Conservation (phyloP, 257 asterid genomes). For the Scutellaria minor region DNA sequence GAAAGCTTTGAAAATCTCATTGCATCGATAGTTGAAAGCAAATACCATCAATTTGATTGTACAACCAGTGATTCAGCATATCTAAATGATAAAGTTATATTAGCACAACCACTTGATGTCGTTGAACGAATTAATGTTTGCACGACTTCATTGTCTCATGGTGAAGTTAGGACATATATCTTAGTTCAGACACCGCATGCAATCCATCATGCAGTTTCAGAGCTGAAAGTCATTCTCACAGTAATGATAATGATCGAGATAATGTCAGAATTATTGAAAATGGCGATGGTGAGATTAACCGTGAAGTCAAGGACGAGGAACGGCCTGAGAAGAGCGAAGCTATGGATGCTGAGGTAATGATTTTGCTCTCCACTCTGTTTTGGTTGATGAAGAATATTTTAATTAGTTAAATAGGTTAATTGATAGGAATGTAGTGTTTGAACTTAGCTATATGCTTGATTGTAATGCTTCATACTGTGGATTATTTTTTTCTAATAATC, state of each 20-base stretch:
- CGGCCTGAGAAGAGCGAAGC: slow-evolving; percentile 32
- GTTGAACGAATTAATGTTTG: too few relatives aligned
- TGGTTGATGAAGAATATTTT: slow-evolving; percentile 3
- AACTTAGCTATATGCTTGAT: slow-evolving; percentile 18
- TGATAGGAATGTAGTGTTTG: slow-evolving; percentile 11
- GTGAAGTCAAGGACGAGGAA: slow-evolving; percentile 37
- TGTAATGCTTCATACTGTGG: neutral
- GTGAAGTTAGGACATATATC: too few relatives aligned
- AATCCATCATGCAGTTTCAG: slow-evolving; percentile 32
- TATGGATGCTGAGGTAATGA: slow-evolving; percentile 40
- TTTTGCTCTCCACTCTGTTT: neutral
- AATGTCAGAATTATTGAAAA: slow-evolving; percentile 13
- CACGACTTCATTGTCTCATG: too few relatives aligned
- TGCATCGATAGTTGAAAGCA: too few relatives aligned
- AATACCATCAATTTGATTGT: too few relatives aligned
- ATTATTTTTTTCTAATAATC: too few relatives aligned
- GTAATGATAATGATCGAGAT: slow-evolving; percentile 24
- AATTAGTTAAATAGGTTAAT: neutral
- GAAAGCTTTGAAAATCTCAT: too few relatives aligned
- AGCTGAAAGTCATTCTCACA: slow-evolving; percentile 28
- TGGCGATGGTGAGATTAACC: slow-evolving; percentile 31
- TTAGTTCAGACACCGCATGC: too few relatives aligned
- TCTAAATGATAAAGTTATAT: too few relatives aligned
- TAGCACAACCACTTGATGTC: too few relatives aligned
- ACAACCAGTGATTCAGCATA: too few relatives aligned